Evolutionary conservation across 305 asterid species (phyloP).

Genomic region (Fraxinus velutina): DNA sequence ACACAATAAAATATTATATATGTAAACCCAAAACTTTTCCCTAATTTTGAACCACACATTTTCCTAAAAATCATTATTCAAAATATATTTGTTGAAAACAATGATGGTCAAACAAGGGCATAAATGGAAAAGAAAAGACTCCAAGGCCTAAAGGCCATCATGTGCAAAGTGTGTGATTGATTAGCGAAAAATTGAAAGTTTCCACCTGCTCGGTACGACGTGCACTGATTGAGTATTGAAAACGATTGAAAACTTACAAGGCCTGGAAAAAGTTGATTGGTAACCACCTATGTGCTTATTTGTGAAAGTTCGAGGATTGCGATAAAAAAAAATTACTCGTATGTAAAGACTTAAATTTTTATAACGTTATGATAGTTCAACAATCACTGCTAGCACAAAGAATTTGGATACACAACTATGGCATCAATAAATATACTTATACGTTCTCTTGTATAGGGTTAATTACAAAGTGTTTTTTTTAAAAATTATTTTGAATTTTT

Average conservation of each 20-base stretch:
- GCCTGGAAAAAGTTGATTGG: not conserved
- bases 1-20: too few relatives aligned
- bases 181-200: not conserved
- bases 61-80: too few relatives aligned
- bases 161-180: not conserved
- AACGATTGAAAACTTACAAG: not conserved
- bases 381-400: not conserved
- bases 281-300: not conserved
- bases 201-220: not conserved
- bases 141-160: not conserved
- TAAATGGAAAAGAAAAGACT: not conserved
- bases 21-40: too few relatives aligned
- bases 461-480: not conserved
- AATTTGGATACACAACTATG: not conserved
- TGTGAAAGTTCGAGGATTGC: not conserved
- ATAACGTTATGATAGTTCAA: too few relatives aligned
- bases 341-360: too few relatives aligned
- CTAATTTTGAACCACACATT: too few relatives aligned
- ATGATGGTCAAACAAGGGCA: too few relatives aligned
- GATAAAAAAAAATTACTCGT: not conserved
- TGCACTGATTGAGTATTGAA: not conserved
- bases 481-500: not conserved
- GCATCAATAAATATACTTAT: not conserved
- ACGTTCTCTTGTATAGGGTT: not conserved
- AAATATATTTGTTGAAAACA: too few relatives aligned